Base-by-base conservation (phyloP, 441 rosid genomes). In the Erodium chrysanthum region DNA sequence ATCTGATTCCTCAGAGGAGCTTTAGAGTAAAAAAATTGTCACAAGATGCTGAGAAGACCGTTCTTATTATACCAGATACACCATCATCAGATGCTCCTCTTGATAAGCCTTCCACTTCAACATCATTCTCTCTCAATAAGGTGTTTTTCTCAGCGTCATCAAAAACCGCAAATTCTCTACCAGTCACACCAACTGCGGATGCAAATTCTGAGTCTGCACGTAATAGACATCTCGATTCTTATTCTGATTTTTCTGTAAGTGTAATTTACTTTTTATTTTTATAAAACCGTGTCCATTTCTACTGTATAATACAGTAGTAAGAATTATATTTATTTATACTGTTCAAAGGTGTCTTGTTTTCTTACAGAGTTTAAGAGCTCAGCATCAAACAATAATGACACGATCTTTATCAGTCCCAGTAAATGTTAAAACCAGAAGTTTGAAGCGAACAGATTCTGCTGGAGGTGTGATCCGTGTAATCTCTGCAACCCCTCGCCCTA, bases 331-430 rank as follows among this genome's bases (percentile, higher is more conserved):
- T 25, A 25, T 25, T 25, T 25, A 25, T 25, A 25, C 3, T 25
- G 29, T 25, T 25, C 29, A 25, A 25, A 25, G 29, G 29, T 48
- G 56, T 48, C 15, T 66, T 60, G 25, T 48, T 17, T 71, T 67
- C 7, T 72, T 64, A 50, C 81, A 77, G 86, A 81, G 75, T 60
- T 65, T 63, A 59, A 78, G 52, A 66, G 78, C 68, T 65, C 81
- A 70, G 68, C 80, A 67, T 62, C 81, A 77, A 2, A 42, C 48
- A 14, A 11, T 15, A 61, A 78, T 85, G 68, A 76, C 56, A 21
- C 84, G 84, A 35, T 83, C 86, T 4, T 70, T 85, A 33, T 83
- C 86, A 14, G 85, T 85, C 68, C 86, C 88, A 4, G 81, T 79
- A 66, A 77, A 80, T 72, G 71, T 75, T 73, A 81, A 81, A 69